Percentiles rank a stretch among this genome's conserved stretches.
Evolutionary conservation across 2,329 filamentous ascomycete species (phyloP).

Genomic region (Chaetomium olivaceum): DNA sequence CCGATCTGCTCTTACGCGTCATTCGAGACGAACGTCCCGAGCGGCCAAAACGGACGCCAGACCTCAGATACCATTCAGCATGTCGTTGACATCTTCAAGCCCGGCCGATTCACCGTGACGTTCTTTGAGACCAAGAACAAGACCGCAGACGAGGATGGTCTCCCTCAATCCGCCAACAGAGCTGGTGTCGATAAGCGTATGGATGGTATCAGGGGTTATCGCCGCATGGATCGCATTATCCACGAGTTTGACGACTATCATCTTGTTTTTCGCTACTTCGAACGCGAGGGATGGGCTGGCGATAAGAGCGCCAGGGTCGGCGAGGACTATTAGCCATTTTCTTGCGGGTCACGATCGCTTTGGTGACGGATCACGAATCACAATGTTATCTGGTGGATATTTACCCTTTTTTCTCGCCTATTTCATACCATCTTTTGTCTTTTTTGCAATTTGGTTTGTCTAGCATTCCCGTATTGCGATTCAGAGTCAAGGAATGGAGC

Average conservation of each 20-base stretch:
- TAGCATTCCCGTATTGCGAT: neutral
- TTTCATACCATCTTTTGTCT: neutral
- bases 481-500: neutral
- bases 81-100: conserved; percentile 93
- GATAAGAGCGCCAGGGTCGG: conserved; percentile 56
- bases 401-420: neutral
- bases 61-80: conserved; percentile 91
- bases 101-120: conserved; percentile 95
- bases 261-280: conserved; percentile 93
- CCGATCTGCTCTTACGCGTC: conserved; percentile 96
- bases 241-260: conserved; percentile 98
- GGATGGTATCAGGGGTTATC: conserved; percentile 82
- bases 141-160: conserved; percentile 9
- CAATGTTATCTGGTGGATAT: neutral
- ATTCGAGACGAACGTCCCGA: conserved; percentile 97
- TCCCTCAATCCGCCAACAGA: conserved; percentile 38
- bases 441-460: neutral
- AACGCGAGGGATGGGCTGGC: conserved; percentile 75
- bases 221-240: conserved; percentile 88
- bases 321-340: conserved; percentile 44
- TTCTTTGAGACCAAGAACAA: conserved; percentile 84
- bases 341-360: neutral
- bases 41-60: conserved; percentile 80
- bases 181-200: conserved; percentile 53
- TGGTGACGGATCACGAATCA: conserved; percentile 11